Evolutionary conservation across 2,329 filamentous ascomycete genomes (phyloP).

Genomic region (Biscogniauxia marginata): DNA sequence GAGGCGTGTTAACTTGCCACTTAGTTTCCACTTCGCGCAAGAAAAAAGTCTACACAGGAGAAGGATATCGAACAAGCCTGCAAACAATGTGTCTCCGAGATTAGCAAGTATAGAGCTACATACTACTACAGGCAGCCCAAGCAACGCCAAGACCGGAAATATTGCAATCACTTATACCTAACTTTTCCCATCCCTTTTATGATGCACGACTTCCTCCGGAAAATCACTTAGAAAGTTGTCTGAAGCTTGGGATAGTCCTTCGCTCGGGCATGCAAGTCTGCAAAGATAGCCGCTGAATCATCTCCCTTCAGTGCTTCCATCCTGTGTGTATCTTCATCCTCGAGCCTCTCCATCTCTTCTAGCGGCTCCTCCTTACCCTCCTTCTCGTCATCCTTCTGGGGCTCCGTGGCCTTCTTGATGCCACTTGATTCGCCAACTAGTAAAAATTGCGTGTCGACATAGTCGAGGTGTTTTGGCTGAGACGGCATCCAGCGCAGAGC

Average conservation of each 20-base stretch:
- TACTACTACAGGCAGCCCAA: no score
- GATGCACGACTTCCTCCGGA: no score
- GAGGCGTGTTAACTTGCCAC: no score
- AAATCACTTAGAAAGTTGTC: constrained; percentile 48
- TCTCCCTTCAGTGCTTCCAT: constrained; percentile 52
- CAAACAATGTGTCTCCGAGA: no score
- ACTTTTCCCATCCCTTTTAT: background rate
- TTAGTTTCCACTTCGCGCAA: no score
- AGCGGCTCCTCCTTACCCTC: constrained; percentile 60
- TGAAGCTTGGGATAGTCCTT: constrained; percentile 64
- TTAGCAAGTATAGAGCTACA: no score
- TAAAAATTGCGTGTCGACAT: constrained; percentile 72
- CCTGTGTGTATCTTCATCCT: constrained; percentile 70
- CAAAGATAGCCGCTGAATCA: constrained; percentile 46
- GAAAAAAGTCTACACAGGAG: no score
- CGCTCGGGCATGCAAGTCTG: constrained; percentile 45
- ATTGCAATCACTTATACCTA: background rate
- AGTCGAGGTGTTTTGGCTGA: constrained; percentile 71
- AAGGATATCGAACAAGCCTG: no score
- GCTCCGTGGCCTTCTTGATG: constrained; percentile 54
- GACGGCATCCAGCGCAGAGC: constrained; percentile 72
- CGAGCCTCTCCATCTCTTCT: constrained; percentile 73
- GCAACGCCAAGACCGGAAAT: background rate
- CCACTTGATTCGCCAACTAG: constrained; percentile 70
- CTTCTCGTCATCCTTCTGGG: constrained; percentile 55